Evolutionary conservation across 441 rosid species (phyloP), one percentile per base, ranked within the genome.

Genomic region (Gossypium aridum): DNA sequence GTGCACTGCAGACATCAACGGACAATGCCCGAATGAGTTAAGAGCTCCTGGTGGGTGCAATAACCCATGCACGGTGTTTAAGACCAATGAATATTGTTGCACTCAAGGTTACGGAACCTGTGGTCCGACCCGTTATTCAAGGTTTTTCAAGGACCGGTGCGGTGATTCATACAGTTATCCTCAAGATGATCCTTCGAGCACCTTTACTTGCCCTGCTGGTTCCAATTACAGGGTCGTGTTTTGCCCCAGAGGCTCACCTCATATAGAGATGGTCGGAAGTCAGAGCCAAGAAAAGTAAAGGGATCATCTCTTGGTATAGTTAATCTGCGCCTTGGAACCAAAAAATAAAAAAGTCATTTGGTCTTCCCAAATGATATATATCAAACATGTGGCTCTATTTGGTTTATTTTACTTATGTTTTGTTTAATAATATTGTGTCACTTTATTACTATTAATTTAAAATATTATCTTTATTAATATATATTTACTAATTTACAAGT

Each of bases 101-200:
- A 83, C 80, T n/a, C 64, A 82, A 8, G 87, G 87, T 1, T 70
- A 7, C 1, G 76, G 76, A 0, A 8, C 3, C 10, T 86, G 88
- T 73, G 22, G 37, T 0, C 61, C 77, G 3, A 84, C 88, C 0
- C 0, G 3, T 0, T 82, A 12, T 28, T 86, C 92, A 2, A 83
- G 26, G 55, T 90, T 76, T 64, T 90, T 90, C 72, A 86, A 90
- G 80, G n/a, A 57, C 0, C 81, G 78, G 25, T 88, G 92, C 56
- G 82, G 77, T 0, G 88, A 89, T 78, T 83, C 93, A 12, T 88
- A 85, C 55, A 86, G 91, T 57, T 88, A 85, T 12, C 90, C 94
- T 13, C 75, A 86, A 43, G 92, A 88, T 64, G 90, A 88, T 22
- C 85, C 78, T 2, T 47, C 85, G 2, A 88, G 92, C 64, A 80